Percentiles rank a stretch among this genome's conserved stretches.
phyloP scores from a whole-genome alignment of 2,329 filamentous ascomycete genomes.

The Sporothrix humicola region DNA sequence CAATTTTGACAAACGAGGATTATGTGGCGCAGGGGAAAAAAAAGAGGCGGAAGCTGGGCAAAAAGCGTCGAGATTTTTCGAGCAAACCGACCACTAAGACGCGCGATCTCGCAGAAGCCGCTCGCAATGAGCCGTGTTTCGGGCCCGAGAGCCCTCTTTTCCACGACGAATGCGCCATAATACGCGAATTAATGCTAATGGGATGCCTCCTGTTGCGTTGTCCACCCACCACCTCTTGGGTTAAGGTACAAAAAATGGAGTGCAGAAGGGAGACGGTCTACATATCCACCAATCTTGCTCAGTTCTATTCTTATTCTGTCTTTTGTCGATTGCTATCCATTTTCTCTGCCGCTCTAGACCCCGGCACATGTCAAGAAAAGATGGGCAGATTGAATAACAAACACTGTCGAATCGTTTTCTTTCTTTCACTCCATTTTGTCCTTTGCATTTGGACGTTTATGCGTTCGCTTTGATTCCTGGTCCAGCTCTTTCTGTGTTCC shows the following conservation, averaged over 20 bases:
- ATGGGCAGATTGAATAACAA: background rate
- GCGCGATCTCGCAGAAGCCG: too few species aligned
- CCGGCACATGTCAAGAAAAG: conserved; percentile 24
- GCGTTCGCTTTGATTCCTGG: too few species aligned
- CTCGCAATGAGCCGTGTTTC: background rate
- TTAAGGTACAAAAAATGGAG: too few species aligned
- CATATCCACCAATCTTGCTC: background rate
- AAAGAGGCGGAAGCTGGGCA: too few species aligned
- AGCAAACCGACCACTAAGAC: too few species aligned
- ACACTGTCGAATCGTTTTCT: too few species aligned
- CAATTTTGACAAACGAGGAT: too few species aligned
- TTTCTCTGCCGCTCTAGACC: conserved; percentile 24
- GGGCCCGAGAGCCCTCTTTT: background rate
- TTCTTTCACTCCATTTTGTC: background rate
- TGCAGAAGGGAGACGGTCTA: too few species aligned
- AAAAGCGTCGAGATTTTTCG: too few species aligned
- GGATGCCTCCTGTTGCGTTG: conserved; percentile 12
- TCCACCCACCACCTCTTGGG: background rate
- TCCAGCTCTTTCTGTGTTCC: too few species aligned
- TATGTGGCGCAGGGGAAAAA: conserved; percentile 4
- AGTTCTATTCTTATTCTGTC: background rate
- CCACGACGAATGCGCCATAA: background rate
- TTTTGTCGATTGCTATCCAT: too few species aligned
- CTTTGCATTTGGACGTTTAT: background rate
- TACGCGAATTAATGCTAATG: background rate